Evolutionary conservation across 306 rosid genomes (phyloP), one percentile per base, ranked within the genome.

Genomic region (Quercus parvula): DNA sequence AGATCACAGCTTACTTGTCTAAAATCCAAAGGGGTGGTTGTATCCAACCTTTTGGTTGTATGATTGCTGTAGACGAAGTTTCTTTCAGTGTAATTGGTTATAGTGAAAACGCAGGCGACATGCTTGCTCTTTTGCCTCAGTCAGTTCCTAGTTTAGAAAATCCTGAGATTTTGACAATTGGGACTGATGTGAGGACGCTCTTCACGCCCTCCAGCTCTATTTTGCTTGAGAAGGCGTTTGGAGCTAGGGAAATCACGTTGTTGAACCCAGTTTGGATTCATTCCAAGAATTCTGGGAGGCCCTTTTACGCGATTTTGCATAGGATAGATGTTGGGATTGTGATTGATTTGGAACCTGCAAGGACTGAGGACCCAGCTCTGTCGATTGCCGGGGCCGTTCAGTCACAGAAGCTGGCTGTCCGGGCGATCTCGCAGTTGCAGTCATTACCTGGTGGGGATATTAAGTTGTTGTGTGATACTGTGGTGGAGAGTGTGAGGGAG

Each of bases 331-430:
- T 96, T 0, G 99, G 96, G 1, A 86, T 96, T 2, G 97, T 96
- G 58, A 88, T 96, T 74, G 99, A 96, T 87, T 89, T 96, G 84
- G 99, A 96, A 76, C 96, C 99, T 0, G 94, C 99, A 0, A 85
- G 91, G 44, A 85, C 96, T 2, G 96, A 89, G 81, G 98, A 96
- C 79, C 99, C 98, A 11, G 99, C 99, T 5, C 85, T 96, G 67
- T 93, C 99, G 1, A 96, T 96, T 17, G 99, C 99, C 2, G 99
- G 99, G 1, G 99, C 99, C 0, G 99, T 96, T 5, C 99, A 96
- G 88, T 87, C 92, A 4, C 99, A 96, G 92, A 96, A 96, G 81
- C 89, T 96, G 17, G 99, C 99, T 0, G 99, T 96, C 1, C 77
- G 97, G 1, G 99, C 99, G 0, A 96, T 96, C 66, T 96, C 99